phyloP scores from a whole-genome alignment of 2,329 filamentous ascomycete genomes.

The Gremmenia infestans region DNA sequence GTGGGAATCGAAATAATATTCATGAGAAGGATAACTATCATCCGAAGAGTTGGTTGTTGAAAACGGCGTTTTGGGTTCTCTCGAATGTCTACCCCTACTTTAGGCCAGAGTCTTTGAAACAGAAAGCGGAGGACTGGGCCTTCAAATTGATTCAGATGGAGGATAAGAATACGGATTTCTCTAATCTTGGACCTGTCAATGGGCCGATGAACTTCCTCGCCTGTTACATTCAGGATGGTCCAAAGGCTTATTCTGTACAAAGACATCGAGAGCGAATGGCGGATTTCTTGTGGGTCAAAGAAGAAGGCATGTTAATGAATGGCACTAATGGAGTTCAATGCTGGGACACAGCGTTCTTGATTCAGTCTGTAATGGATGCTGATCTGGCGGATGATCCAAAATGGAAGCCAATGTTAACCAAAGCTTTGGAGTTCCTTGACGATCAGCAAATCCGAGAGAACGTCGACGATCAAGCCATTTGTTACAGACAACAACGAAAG shows the following conservation, averaged over 20 bases:
- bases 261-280: constrained; percentile 76
- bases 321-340: constrained; percentile 97
- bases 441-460: constrained; percentile 87
- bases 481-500: constrained; percentile 86
- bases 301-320: constrained; percentile 89
- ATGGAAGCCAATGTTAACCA: constrained; percentile 78
- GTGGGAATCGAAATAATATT: constrained; percentile 75
- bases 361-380: constrained; percentile 75
- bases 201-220: constrained; percentile 83
- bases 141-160: constrained; percentile 85
- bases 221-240: constrained; percentile 81
- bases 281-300: constrained; percentile 87
- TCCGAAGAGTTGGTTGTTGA: constrained; percentile 81
- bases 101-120: constrained; percentile 58
- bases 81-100: constrained; percentile 77
- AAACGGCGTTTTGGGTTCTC: constrained; percentile 70
- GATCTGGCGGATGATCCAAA: constrained; percentile 71
- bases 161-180: constrained; percentile 86
- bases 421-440: constrained; percentile 80
- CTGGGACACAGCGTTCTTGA: constrained; percentile 91
- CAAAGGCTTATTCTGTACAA: constrained; percentile 64
- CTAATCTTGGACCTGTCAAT: constrained; percentile 83
- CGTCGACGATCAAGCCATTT: constrained; percentile 67
- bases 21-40: constrained; percentile 81
- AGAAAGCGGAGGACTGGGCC: constrained; percentile 72